Evolutionary conservation across 345 rosid genomes (phyloP).

Genomic region (Diplotaxis tenuifolia): DNA sequence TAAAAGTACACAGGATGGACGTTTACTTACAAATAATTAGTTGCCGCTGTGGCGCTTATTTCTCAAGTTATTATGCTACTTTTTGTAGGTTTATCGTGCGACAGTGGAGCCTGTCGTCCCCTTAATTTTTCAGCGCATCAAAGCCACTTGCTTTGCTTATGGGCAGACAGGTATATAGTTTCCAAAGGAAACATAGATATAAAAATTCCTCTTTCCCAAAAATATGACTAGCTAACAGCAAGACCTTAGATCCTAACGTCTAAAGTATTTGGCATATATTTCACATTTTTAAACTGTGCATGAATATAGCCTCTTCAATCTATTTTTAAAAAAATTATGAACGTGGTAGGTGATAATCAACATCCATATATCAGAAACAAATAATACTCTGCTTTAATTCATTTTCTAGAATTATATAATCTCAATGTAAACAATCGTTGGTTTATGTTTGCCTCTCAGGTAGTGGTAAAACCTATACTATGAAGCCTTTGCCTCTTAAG

Average conservation of each 20-base stretch:
- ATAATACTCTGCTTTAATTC: constrained; percentile 6
- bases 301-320: neutral
- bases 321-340: neutral
- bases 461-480: constrained; percentile 95
- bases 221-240: constrained; percentile 9
- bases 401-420: neutral
- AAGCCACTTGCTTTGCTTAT: constrained; percentile 98
- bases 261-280: constrained; percentile 8
- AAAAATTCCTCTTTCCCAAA: neutral
- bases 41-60: neutral
- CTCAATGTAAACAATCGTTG: neutral
- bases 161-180: constrained; percentile 81
- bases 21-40: neutral
- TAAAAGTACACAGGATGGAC: neutral
- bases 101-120: constrained; percentile 98
- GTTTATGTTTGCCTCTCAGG: constrained; percentile 47
- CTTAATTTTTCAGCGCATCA: constrained; percentile 82
- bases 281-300: neutral
- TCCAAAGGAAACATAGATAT: constrained; percentile 10
- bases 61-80: constrained; percentile 16
- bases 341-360: neutral
- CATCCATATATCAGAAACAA: neutral
- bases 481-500: constrained; percentile 95
- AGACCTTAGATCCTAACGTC: constrained; percentile 14
- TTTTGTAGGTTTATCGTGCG: constrained; percentile 74